Percentiles rank a stretch among this genome's conserved stretches.
Conservation (phyloP, 169 alveolate species). For the Plasmodium yoelii region DNA sequence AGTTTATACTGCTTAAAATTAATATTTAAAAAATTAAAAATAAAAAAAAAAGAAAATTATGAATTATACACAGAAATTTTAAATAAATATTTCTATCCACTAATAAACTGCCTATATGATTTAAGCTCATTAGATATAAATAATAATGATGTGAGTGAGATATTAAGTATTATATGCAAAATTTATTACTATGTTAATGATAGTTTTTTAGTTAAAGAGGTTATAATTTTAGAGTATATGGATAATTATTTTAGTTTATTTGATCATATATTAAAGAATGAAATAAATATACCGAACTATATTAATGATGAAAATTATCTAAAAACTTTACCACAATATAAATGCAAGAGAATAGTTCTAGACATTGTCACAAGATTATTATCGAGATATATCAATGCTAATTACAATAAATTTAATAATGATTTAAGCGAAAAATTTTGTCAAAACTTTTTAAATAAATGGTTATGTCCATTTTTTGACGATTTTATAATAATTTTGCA, state of each 20-base stretch:
- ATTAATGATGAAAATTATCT: conserved; percentile 52
- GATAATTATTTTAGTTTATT: conserved; percentile 63
- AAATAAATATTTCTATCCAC: conserved; percentile 57
- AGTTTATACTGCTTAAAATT: conserved; percentile 61
- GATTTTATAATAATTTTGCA: conserved; percentile 59
- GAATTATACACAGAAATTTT: conserved; percentile 59
- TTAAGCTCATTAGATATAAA: conserved; percentile 50
- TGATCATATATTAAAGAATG: conserved; percentile 58
- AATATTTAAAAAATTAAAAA: conserved; percentile 62
- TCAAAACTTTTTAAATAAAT: conserved; percentile 40
- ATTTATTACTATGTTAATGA: conserved; percentile 63
- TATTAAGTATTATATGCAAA: conserved; percentile 49
- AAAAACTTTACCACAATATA: conserved; percentile 60
- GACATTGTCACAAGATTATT: conserved; percentile 41
- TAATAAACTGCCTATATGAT: conserved; percentile 61
- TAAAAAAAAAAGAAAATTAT: conserved; percentile 42
- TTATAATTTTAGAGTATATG: conserved; percentile 55
- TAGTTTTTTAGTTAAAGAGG: conserved; percentile 47
- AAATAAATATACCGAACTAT: conserved; percentile 40
- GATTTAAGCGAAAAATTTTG: conserved; percentile 65
- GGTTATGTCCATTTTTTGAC: conserved; percentile 70
- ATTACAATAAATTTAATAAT: conserved; percentile 50
- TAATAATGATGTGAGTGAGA: conserved; percentile 56
- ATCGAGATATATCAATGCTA: conserved; percentile 55
- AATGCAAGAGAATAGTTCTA: conserved; percentile 51